A percentile compares a stretch with the other conserved stretches of the same genome.
These are phyloP conservation scores for Mycosphaerella sp. DNA, from an alignment of 2,329 filamentous ascomycete genomes.

Conservation along the genomic window DNA sequence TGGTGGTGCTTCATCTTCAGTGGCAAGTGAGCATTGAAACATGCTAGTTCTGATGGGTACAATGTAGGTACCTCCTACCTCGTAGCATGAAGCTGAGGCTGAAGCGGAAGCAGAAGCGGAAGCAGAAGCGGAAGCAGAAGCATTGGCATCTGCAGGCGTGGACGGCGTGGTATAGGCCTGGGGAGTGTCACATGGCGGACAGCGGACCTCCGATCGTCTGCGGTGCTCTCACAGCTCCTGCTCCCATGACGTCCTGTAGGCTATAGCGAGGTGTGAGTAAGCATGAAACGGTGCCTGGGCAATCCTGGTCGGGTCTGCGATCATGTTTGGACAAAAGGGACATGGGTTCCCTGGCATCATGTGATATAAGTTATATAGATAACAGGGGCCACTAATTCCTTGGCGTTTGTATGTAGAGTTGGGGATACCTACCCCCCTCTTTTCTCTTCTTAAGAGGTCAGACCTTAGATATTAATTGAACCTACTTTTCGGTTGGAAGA, in stretches of 20 bases:
- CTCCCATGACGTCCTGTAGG: slow-evolving; percentile 4
- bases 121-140: neutral
- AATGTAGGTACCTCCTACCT: too few relatives aligned
- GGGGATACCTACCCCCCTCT: too few relatives aligned
- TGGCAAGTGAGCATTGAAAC: neutral
- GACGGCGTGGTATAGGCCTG: neutral
- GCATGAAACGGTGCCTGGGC: slow-evolving; percentile 2
- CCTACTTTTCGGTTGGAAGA: too few relatives aligned
- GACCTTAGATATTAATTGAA: too few relatives aligned
- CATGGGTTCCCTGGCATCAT: too few relatives aligned
- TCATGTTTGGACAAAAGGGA: too few relatives aligned
- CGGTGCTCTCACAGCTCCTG: neutral
- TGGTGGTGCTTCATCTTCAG: slow-evolving; percentile 3
- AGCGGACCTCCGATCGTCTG: neutral
- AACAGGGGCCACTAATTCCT: too few relatives aligned
- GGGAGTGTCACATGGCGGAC: neutral
- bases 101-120: too few relatives aligned
- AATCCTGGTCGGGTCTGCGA: neutral
- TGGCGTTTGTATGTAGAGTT: too few relatives aligned
- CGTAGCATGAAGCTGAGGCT: too few relatives aligned
- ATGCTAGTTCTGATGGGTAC: neutral
- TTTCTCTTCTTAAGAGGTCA: too few relatives aligned
- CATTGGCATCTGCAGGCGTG: neutral
- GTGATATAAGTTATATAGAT: too few relatives aligned
- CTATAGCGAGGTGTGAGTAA: neutral